A percentile compares a stretch with the other conserved stretches of the same genome.
phyloP scores from a whole-genome alignment of 345 rosid genomes.

The Atalantia buxifolia region DNA sequence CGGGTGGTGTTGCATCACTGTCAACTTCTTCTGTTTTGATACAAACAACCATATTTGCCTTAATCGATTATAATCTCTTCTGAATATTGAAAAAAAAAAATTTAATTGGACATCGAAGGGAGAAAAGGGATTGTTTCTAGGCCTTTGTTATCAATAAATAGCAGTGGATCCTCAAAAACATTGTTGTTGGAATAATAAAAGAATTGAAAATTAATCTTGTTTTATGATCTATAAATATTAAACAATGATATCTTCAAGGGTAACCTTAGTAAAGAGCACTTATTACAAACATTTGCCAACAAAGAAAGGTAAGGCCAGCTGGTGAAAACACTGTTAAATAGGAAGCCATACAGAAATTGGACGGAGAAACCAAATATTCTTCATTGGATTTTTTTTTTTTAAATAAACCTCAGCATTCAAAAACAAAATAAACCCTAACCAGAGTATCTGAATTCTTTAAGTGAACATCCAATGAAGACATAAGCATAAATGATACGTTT shows the following conservation, averaged over 20 bases:
- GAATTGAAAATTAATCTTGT: not conserved
- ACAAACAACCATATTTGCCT: conserved; percentile 8
- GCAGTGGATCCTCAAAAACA: not conserved
- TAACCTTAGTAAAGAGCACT: not conserved
- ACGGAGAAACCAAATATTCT: not conserved
- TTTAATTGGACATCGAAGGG: not conserved
- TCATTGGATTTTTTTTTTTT: not conserved
- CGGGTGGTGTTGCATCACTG: conserved; percentile 9
- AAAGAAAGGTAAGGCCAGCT: not conserved
- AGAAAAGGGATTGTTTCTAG: not conserved
- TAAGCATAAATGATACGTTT: no score
- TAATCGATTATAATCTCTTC: not conserved
- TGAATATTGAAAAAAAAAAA: not conserved
- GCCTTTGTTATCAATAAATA: not conserved
- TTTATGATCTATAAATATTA: no score
- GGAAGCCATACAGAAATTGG: not conserved
- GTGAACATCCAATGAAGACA: no score
- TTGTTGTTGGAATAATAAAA: conserved; percentile 17
- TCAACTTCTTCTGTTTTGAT: conserved; percentile 19
- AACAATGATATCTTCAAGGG: not conserved
- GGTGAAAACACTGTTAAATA: not conserved
- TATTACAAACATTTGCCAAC: not conserved
- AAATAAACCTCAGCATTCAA: no score
- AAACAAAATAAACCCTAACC: no score
- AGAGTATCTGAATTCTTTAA: no score